Evolutionary conservation across 768 basidiomycete genomes (phyloP).

Genomic region (Myochromella boudieri): DNA sequence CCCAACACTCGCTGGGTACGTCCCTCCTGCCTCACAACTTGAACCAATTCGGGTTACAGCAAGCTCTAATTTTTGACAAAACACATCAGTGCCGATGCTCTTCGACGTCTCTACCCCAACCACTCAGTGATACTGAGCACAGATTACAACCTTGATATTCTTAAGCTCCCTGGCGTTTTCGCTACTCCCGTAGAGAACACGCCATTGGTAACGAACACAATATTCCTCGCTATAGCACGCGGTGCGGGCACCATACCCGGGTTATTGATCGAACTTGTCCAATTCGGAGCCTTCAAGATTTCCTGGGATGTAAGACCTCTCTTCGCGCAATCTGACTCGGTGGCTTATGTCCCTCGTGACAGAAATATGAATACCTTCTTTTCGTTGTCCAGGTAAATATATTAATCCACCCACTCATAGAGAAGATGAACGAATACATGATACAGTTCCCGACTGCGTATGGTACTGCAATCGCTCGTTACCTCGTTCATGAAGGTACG

Average conservation of each 20-base stretch:
- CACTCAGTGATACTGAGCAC: conserved; percentile 57
- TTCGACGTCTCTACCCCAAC: conserved; percentile 60
- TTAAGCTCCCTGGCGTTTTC: conserved; percentile 50
- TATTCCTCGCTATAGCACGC: conserved; percentile 50
- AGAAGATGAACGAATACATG: background rate
- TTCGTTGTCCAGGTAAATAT: conserved; percentile 48
- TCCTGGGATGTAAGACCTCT: conserved; percentile 54
- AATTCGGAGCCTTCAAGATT: conserved; percentile 54
- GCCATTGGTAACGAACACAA: conserved; percentile 47
- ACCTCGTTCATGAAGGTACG: conserved; percentile 61
- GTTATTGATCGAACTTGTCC: conserved; percentile 47
- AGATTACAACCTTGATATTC: conserved; percentile 44
- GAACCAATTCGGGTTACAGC: no score
- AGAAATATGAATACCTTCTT: conserved; percentile 59
- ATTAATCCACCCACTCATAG: conserved; percentile 1
- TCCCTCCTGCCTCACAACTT: conserved; percentile 1
- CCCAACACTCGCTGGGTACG: conserved; percentile 48
- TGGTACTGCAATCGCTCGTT: conserved; percentile 32
- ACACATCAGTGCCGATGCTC: conserved; percentile 35
- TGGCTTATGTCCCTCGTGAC: background rate
- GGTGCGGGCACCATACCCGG: conserved; percentile 45
- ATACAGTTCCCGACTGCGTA: conserved; percentile 32
- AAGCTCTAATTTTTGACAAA: no score
- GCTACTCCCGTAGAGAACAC: conserved; percentile 45
- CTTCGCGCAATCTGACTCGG: background rate